Evolutionary conservation across 1,284 basidiomycete species (phyloP).

Genomic region (Lignosus rhinocerotis): DNA sequence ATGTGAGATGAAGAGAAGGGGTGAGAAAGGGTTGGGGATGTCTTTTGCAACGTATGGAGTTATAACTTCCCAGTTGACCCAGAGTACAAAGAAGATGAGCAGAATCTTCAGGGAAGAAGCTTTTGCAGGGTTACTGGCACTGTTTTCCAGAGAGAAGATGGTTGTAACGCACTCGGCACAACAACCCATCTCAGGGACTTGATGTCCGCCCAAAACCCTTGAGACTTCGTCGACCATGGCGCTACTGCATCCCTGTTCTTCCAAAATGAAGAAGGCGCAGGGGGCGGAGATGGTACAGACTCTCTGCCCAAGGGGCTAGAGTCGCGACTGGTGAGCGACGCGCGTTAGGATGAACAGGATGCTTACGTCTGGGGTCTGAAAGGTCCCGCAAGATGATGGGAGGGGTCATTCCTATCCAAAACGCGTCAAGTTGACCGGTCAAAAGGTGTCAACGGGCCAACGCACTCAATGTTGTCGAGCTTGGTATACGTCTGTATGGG

Average conservation of each 20-base stretch:
- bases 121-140: constrained; percentile 31
- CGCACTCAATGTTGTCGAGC: constrained; percentile 26
- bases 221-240: constrained; percentile 26
- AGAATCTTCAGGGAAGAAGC: constrained; percentile 75
- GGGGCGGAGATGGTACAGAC: constrained; percentile 10
- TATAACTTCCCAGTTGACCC: constrained; percentile 69
- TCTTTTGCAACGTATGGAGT: constrained; percentile 49
- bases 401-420: constrained; percentile 45
- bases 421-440: constrained; percentile 11
- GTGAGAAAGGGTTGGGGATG: constrained; percentile 73
- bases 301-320: constrained; percentile 14
- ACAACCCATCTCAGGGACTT: constrained; percentile 70
- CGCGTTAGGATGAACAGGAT: neutral
- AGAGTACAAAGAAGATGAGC: constrained; percentile 71
- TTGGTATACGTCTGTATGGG: constrained; percentile 12
- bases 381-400: constrained; percentile 60
- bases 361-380: constrained; percentile 63
- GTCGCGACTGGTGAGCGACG: neutral
- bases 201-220: constrained; percentile 48
- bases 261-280: constrained; percentile 1
- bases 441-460: constrained; percentile 2
- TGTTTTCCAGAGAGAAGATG: neutral
- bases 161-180: constrained; percentile 58
- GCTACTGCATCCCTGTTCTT: constrained; percentile 5
- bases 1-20: constrained; percentile 79